Evolutionary conservation across 108 stramenopile genomes (phyloP), one percentile per base, ranked within the genome.

Genomic region (Stephanodiscus minutulus): DNA sequence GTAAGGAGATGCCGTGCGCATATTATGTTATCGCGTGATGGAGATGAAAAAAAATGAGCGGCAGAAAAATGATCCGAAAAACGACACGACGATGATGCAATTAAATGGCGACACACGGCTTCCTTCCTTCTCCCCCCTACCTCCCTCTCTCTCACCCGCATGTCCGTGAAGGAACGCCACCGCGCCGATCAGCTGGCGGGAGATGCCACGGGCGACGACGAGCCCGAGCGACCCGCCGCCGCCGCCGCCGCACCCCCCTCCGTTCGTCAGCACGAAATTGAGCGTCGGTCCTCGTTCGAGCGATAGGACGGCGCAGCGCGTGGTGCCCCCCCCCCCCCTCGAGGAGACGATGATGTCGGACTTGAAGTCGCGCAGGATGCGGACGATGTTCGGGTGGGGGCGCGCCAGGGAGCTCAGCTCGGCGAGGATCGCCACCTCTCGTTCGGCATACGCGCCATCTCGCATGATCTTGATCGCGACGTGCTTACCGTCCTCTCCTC

Each of bases 151-250:
- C 61, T 63, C 61, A 63, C 61, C 61, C 5, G 85, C 94, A 33
- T 90, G 83, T 5, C 94, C 94, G 54, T 95, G 94, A 25, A 95
- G 58, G 54, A 88, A 95, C 35, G 82, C 83, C 2, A 95, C 85
- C 21, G 94, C 91, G 29, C 74, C 66, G 43, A 91, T 79, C 49
- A 95, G 55, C 57, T 95, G 88, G 9, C 86, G 71, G 7, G 90
- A 73, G 39, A 95, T 76, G 36, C 72, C 64, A 50, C 89, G 71
- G 15, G 86, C 82, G 31, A 95, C 60, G 17, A 84, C 73, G 35
- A 95, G 55, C n/a, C 94, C 88, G n/a, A 95, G 27, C 9, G 90
- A 90, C 17, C 94, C 94, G 24, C 87, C 69, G 22, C 86, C 89
- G 24, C 74, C n/a, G n/a, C n/a, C n/a, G n/a, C n/a, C n/a, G n/a